These are phyloP conservation scores for Leptodermis oblonga DNA, from an alignment of 257 asterid genomes.

Conservation along the genomic window DNA sequence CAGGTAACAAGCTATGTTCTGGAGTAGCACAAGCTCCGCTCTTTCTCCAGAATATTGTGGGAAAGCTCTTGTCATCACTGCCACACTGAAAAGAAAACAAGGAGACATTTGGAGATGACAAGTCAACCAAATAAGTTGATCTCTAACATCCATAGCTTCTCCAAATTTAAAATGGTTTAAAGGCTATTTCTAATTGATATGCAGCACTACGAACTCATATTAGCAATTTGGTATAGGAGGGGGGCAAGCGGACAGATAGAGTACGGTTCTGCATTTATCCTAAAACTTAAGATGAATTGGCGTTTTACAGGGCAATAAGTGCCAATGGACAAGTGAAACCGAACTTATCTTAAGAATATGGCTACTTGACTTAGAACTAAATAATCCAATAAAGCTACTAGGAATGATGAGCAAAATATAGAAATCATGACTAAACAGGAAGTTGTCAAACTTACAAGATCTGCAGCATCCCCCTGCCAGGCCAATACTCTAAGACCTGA, in stretches of 20 bases:
- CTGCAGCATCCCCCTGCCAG: constrained; percentile 98
- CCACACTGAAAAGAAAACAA: constrained; percentile 54
- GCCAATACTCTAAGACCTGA: constrained; percentile 93
- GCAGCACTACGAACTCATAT: neutral
- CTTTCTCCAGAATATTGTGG: constrained; percentile 58
- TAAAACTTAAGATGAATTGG: too few relatives aligned
- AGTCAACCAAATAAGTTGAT: neutral
- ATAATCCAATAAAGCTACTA: neutral
- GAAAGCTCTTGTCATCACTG: constrained; percentile 98
- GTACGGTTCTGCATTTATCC: too few relatives aligned
- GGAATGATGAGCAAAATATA: neutral
- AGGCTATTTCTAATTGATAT: neutral
- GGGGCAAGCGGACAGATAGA: too few relatives aligned
- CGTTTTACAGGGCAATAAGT: too few relatives aligned
- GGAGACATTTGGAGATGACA: neutral
- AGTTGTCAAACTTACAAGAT: constrained; percentile 66
- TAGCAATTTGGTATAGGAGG: neutral
- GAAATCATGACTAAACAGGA: neutral
- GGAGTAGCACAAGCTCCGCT: constrained; percentile 67
- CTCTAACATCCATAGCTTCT: neutral
- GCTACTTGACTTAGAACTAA: neutral
- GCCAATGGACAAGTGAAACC: neutral
- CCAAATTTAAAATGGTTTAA: neutral
- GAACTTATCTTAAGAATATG: too few relatives aligned
- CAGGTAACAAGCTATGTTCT: constrained; percentile 77